phyloP scores from a whole-genome alignment of 1,284 basidiomycete genomes.

The Athelia psychrophila region DNA sequence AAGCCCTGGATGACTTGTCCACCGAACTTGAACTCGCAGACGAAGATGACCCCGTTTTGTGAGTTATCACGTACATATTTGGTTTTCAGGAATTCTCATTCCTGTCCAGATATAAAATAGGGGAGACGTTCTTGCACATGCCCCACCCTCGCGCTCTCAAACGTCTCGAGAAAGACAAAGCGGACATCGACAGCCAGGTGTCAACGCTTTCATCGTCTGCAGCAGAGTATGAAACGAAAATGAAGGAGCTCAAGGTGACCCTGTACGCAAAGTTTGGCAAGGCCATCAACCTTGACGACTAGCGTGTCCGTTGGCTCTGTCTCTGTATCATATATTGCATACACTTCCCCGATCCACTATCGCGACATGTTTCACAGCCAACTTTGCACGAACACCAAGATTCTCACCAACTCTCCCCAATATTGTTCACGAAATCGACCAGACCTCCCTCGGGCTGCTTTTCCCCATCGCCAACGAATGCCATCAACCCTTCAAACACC shows the following conservation, averaged over 20 bases:
- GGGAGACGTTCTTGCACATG: conserved; percentile 87
- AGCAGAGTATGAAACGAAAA: conserved; percentile 76
- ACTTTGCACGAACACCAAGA: not conserved
- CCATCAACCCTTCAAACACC: conserved; percentile 65
- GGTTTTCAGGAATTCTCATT: conserved; percentile 2
- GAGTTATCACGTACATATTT: conserved; percentile 21
- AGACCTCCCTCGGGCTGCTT: conserved; percentile 63
- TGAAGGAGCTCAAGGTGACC: conserved; percentile 87
- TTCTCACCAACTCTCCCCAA: conserved; percentile 1
- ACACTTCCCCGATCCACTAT: not conserved
- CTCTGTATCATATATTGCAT: not conserved
- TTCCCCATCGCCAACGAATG: conserved; percentile 55
- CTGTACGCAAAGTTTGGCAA: conserved; percentile 93
- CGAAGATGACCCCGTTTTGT: conserved; percentile 79
- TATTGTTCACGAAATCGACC: conserved; percentile 37
- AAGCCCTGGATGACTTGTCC: conserved; percentile 85
- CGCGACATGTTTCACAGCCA: not conserved
- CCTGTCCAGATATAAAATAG: conserved; percentile 76
- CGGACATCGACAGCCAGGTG: conserved; percentile 59
- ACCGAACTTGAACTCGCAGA: conserved; percentile 90
- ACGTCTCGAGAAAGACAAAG: conserved; percentile 73
- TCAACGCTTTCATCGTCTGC: conserved; percentile 51
- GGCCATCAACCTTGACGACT: conserved; percentile 90
- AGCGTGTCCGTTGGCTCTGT: conserved; percentile 6
- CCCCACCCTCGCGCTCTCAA: conserved; percentile 69